Evolutionary conservation across 1,284 basidiomycete species (phyloP).

Genomic region (Tilletiopsis washingtonensis): DNA sequence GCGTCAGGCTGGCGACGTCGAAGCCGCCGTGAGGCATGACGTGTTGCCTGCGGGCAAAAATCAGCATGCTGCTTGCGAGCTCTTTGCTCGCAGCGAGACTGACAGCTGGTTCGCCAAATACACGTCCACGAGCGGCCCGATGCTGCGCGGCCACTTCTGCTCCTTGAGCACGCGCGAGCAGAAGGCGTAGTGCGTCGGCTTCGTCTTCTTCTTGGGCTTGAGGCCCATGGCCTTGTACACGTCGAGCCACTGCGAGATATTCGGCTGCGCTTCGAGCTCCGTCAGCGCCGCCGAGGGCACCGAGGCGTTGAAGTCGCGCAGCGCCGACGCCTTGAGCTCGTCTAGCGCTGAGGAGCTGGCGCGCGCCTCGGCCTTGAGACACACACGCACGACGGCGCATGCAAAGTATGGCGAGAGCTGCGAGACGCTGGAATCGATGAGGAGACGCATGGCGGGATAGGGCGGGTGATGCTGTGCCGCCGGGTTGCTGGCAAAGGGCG

Average conservation of each 20-base stretch:
- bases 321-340: background rate
- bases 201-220: conserved; percentile 1
- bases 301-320: background rate
- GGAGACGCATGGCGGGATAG: too few species aligned
- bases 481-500: too few species aligned
- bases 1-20: background rate
- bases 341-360: background rate
- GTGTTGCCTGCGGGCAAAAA: background rate
- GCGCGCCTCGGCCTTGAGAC: background rate
- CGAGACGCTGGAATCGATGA: too few species aligned
- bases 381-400: background rate
- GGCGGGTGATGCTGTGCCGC: too few species aligned
- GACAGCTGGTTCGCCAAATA: background rate
- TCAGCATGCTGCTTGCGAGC: background rate
- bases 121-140: background rate
- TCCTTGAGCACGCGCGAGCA: background rate
- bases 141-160: background rate
- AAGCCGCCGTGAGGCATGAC: conserved; percentile 2
- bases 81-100: background rate
- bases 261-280: too few species aligned
- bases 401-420: background rate
- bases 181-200: conserved; percentile 2
- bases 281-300: background rate
- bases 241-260: background rate
- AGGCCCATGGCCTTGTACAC: background rate